Conservation (phyloP, 1,284 basidiomycete genomes). For the Takashimella koratensis region DNA sequence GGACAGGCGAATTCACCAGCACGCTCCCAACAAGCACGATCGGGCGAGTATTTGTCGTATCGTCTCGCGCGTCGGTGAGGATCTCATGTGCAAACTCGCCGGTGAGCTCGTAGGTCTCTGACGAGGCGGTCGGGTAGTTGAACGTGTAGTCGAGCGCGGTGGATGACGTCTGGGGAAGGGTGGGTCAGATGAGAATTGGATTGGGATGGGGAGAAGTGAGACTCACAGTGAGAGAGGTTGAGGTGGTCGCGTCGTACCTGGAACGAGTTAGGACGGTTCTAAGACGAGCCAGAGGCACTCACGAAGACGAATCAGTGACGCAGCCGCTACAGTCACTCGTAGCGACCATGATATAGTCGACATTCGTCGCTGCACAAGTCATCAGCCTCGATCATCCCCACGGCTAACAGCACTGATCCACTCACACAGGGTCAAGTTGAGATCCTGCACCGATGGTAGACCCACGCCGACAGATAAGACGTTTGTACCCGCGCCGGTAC, state of each 20-base stretch:
- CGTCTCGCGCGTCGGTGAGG: constrained; percentile 26
- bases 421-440: constrained; percentile 43
- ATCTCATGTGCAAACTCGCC: constrained; percentile 20
- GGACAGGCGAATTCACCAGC: background rate
- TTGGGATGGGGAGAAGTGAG: background rate
- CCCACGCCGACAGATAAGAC: constrained; percentile 32
- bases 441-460: constrained; percentile 21
- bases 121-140: constrained; percentile 24
- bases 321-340: constrained; percentile 25
- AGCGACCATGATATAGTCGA: constrained; percentile 36
- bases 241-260: constrained; percentile 7
- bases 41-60: constrained; percentile 8
- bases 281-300: too few species aligned
- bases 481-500: constrained; percentile 33
- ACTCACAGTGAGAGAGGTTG: constrained; percentile 24
- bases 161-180: constrained; percentile 6
- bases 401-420: background rate
- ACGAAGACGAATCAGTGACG: constrained; percentile 15
- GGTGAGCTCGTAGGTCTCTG: constrained; percentile 19
- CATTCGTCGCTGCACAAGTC: constrained; percentile 30
- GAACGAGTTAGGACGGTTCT: constrained; percentile 2
- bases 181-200: background rate
- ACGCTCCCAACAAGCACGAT: background rate
- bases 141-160: constrained; percentile 23
- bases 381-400: background rate